These are phyloP conservation scores for Ogataea hybrid DNA, from an alignment of 1,139 yeast species.

Conservation along the genomic window DNA sequence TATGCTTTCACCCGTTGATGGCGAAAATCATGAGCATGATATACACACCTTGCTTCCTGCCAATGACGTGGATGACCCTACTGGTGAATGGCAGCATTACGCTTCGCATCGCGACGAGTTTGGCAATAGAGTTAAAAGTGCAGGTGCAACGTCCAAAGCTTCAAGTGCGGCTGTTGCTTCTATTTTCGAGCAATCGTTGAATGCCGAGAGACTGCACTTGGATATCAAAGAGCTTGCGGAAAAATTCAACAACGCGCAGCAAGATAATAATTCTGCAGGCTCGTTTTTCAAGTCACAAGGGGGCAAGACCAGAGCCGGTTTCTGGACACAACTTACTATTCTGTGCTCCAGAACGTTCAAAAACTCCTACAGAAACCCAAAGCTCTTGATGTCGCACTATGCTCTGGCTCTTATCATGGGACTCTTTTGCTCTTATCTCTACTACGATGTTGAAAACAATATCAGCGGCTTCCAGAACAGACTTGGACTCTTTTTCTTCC, in stretches of 20 bases:
- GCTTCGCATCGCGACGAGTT: slow-evolving; percentile 83
- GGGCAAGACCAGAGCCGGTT: slow-evolving; percentile 48
- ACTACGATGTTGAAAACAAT: slow-evolving; percentile 79
- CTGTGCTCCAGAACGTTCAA: slow-evolving; percentile 86
- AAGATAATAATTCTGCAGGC: slow-evolving; percentile 9
- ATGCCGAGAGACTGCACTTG: slow-evolving; percentile 31
- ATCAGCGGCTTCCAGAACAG: slow-evolving; percentile 96
- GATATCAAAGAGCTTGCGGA: slow-evolving; percentile 30
- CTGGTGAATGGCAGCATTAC: slow-evolving; percentile 85
- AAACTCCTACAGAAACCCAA: slow-evolving; percentile 89
- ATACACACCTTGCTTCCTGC: slow-evolving; percentile 12
- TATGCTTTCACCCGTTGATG: too few relatives aligned
- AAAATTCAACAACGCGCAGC: slow-evolving; percentile 13
- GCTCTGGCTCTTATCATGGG: slow-evolving; percentile 75
- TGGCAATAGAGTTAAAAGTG: slow-evolving; percentile 23
- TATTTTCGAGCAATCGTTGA: slow-evolving; percentile 27
- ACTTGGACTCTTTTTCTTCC: slow-evolving; percentile 85
- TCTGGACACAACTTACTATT: slow-evolving; percentile 62
- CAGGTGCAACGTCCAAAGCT: neutral
- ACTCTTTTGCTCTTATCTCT: slow-evolving; percentile 78
- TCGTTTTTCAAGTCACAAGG: slow-evolving; percentile 38
- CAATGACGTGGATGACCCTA: slow-evolving; percentile 49
- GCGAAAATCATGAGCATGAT: slow-evolving; percentile 12
- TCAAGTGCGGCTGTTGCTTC: slow-evolving; percentile 17
- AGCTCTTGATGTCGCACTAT: slow-evolving; percentile 78